phyloP scores from a whole-genome alignment of 208 protist species.

The Leishmania guyanensis region DNA sequence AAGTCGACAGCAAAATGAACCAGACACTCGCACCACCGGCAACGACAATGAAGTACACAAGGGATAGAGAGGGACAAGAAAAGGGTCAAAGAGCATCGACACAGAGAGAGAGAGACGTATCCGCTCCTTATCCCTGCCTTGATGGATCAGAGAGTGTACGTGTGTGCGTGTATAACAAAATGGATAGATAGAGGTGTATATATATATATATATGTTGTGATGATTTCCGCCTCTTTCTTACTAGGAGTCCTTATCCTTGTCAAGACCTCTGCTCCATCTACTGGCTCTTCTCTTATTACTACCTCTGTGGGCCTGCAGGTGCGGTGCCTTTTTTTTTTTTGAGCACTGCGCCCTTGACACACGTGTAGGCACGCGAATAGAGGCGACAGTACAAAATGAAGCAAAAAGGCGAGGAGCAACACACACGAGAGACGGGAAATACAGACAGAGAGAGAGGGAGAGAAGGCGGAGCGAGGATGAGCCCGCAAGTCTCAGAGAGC shows the following conservation, averaged over 20 bases:
- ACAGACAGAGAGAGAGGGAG: conserved; percentile 7
- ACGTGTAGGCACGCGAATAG: neutral
- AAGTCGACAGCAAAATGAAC: neutral
- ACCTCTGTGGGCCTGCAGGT: neutral
- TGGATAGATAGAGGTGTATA: neutral
- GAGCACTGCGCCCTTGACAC: neutral
- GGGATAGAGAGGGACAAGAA: neutral
- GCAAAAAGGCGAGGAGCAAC: conserved; percentile 1
- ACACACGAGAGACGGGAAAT: neutral
- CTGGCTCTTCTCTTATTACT: neutral
- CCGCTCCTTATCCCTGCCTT: neutral
- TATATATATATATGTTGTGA: conserved; percentile 3
- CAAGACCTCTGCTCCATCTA: neutral
- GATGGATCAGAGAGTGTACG: neutral
- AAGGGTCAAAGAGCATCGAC: neutral
- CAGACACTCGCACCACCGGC: neutral
- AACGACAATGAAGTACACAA: conserved; percentile 14
- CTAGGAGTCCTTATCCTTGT: neutral
- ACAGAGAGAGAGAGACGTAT: neutral
- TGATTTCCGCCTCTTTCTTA: neutral
- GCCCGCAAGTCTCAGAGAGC: neutral
- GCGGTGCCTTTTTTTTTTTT: neutral
- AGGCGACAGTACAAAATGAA: neutral
- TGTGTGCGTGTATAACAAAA: neutral
- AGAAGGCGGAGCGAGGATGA: conserved; percentile 7